phyloP scores from a whole-genome alignment of 1,284 basidiomycete species.

The Ustilago crameri region DNA sequence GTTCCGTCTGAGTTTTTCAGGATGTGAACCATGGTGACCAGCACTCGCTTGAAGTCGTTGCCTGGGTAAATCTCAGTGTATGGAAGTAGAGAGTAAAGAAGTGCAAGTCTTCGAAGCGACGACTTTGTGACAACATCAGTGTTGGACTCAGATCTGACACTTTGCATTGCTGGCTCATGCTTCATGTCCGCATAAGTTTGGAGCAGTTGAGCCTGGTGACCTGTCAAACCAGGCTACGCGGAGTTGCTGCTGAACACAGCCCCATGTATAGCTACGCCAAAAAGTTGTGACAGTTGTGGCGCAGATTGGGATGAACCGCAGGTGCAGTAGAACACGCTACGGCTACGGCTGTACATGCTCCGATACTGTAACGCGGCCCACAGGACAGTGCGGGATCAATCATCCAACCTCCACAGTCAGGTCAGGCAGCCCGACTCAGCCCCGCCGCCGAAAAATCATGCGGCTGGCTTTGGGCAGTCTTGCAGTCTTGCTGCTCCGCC shows the following conservation, averaged over 20 bases:
- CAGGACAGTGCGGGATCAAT: background rate
- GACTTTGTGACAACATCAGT: too few species aligned
- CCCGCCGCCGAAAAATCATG: background rate
- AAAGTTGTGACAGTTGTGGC: background rate
- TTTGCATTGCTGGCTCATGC: background rate
- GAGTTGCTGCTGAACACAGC: background rate
- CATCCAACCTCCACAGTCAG: slow-evolving; percentile 17
- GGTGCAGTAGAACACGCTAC: too few species aligned
- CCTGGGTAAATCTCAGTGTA: background rate
- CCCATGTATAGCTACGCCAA: background rate
- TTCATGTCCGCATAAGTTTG: background rate
- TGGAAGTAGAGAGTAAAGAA: too few species aligned
- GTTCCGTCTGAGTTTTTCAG: slow-evolving; percentile 51
- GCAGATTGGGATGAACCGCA: too few species aligned
- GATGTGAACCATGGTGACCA: slow-evolving; percentile 30
- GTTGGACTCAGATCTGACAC: too few species aligned
- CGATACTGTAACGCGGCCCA: slow-evolving; percentile 7
- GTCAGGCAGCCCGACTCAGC: too few species aligned
- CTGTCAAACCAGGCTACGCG: background rate
- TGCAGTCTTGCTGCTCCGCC: background rate
- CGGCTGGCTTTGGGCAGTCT: too few species aligned
- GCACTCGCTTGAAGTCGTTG: background rate
- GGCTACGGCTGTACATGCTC: slow-evolving; percentile 26
- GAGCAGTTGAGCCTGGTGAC: background rate
- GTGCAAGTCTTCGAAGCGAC: too few species aligned